These are phyloP conservation scores for Suhomyces xylopsoci DNA, from an alignment of 805 yeast genomes.

Conservation along the genomic window DNA sequence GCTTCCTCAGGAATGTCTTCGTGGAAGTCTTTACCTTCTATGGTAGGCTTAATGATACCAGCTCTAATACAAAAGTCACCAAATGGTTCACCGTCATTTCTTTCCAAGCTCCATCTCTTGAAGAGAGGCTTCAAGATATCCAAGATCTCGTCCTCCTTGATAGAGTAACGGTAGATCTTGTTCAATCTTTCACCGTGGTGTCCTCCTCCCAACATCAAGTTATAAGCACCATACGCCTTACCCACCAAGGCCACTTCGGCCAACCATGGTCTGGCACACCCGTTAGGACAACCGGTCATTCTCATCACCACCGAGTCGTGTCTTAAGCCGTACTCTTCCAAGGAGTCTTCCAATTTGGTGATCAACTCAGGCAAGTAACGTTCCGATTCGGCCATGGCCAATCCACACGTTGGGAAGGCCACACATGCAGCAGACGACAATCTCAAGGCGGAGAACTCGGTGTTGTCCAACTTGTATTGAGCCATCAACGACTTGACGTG, in stretches of 20 bases:
- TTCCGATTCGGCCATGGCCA: conserved; percentile 98
- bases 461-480: conserved; percentile 78
- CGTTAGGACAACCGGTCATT: conserved; percentile 99
- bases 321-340: conserved; percentile 89
- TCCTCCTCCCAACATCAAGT: conserved; percentile 94
- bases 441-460: conserved; percentile 78
- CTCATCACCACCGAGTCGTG: conserved; percentile 95
- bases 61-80: conserved; percentile 89
- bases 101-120: conserved; percentile 91
- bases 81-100: conserved; percentile 88
- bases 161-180: conserved; percentile 82
- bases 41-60: conserved; percentile 85
- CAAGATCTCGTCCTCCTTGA: conserved; percentile 86
- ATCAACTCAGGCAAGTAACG: conserved; percentile 83
- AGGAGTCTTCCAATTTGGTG: conserved; percentile 74
- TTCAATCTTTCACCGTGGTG: conserved; percentile 90
- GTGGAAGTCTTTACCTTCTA: conserved; percentile 91
- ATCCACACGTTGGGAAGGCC: conserved; percentile 97
- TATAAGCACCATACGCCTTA: conserved; percentile 90
- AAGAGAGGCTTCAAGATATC: conserved; percentile 77
- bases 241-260: conserved; percentile 96
- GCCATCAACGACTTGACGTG: conserved; percentile 61
- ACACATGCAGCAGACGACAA: conserved; percentile 95
- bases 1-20: conserved; percentile 86
- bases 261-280: conserved; percentile 97